Evolutionary conservation across 768 basidiomycete species (phyloP), one percentile per base, ranked within the genome.

Genomic region (Infundibulicybe gibba): DNA sequence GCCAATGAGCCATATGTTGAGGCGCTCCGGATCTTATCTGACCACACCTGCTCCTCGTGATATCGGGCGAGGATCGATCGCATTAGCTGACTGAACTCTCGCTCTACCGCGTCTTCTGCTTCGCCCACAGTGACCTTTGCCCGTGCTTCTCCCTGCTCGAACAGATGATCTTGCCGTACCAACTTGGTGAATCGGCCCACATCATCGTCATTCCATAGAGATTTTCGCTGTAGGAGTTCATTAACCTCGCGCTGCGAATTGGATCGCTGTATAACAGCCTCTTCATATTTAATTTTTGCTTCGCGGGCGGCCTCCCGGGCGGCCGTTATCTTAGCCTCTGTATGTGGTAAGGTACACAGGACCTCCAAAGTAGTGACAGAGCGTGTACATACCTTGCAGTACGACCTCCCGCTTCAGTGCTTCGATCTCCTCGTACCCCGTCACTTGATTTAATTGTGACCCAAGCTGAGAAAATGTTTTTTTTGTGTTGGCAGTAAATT

Each of bases 21-120:
- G 20, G 88, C 87, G 55, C 90, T 92, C 32, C 97, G 83, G 49
- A 99, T 97, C 69, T 99, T 99, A 73, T 99, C 95, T 44, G 90
- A 93, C 97, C 97, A 99, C 2, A 97, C 83, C 63, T 99, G 97
- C 62, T 99, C 97, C 67, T 97, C 95, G 69, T 98, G 95, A 64
- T 98, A 98, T 33, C 95, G 79, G 41, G 81, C 83, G 49, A 99
- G 77, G 58, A 98, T 98, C 9, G 79, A 74, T 47, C 83, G 83
- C 86, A 95, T 90, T 30, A 97, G 76, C 60, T 83, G 86, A 58
- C 76, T 85, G 62, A 98, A 97, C 55, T 87, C 90, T 39, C 79
- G 78, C 54, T 99, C 97, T 14, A 93, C 90, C 2, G 77, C 80
- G 43, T 80, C 77, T 55, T 99, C 97, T 2, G 80, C 76, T 34